Evolutionary conservation across 202 grass and related monocot species (phyloP).

Genomic region (Sporobolus alterniflorus): DNA sequence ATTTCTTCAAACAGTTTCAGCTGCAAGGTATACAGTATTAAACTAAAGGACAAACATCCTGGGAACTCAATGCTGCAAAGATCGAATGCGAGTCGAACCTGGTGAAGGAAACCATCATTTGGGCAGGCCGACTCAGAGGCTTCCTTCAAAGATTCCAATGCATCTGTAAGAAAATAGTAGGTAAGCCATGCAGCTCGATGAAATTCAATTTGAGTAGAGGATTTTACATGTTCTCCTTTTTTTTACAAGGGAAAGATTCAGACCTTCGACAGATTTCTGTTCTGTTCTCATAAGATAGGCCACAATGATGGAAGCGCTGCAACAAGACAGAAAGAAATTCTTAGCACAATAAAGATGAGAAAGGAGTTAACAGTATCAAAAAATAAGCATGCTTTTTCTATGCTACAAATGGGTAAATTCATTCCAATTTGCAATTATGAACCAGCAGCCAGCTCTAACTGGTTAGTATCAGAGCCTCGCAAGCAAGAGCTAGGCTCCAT

Average conservation of each 20-base stretch:
- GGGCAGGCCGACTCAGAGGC: conserved; percentile 59
- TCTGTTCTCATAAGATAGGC: conserved; percentile 94
- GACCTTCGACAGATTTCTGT: conserved; percentile 88
- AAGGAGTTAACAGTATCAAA: not conserved
- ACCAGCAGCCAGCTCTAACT: not conserved
- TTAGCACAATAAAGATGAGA: not conserved
- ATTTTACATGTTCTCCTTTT: not conserved
- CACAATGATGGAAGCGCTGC: conserved; percentile 75
- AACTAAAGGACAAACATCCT: conserved; percentile 8
- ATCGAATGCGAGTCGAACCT: conserved; percentile 49
- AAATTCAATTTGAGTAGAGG: conserved; percentile 3
- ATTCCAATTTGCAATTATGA: not conserved
- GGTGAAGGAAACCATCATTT: conserved; percentile 93
- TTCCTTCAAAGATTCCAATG: conserved; percentile 77
- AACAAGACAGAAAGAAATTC: conserved; percentile 22
- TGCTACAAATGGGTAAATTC: not conserved
- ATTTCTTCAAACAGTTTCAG: conserved; percentile 96
- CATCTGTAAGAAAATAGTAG: conserved; percentile 63
- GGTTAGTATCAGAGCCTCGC: not conserved
- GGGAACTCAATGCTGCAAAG: not conserved
- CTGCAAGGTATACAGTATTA: conserved; percentile 46
- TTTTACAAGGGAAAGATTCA: conserved; percentile 18
- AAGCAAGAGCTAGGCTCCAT: not conserved
- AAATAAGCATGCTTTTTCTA: not conserved
- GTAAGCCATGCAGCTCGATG: not conserved